A percentile compares a stretch with the other conserved stretches of the same genome.
Evolutionary conservation across 495 filamentous ascomycete genomes (phyloP).

Genomic region (Neurospora intermedia): DNA sequence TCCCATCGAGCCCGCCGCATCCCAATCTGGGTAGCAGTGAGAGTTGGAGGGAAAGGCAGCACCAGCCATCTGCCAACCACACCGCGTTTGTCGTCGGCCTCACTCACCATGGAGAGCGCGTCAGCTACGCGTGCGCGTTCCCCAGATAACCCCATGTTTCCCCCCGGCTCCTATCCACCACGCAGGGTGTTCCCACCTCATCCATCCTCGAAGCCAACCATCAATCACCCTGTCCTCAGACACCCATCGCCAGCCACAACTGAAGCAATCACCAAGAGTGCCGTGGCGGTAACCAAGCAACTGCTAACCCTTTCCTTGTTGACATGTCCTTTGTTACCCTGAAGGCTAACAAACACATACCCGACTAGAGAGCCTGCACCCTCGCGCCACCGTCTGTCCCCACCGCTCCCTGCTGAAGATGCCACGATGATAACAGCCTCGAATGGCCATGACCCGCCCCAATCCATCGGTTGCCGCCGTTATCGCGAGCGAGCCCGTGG

Average conservation of each 20-base stretch:
- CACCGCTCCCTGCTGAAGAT: background rate
- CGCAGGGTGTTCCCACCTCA: background rate
- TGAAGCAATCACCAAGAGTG: background rate
- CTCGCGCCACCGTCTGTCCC: background rate
- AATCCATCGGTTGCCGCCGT: background rate
- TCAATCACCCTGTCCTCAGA: rapidly evolving
- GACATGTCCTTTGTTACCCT: background rate
- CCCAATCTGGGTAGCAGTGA: background rate
- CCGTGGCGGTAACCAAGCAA: background rate
- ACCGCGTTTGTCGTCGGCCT: background rate
- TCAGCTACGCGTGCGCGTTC: background rate
- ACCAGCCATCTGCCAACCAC: background rate
- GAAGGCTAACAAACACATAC: background rate
- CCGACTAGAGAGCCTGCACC: background rate
- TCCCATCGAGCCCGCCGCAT: background rate
- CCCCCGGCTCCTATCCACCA: background rate
- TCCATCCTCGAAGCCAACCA: background rate
- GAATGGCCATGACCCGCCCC: background rate
- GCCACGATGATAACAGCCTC: background rate
- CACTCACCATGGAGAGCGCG: background rate
- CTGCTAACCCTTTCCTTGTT: background rate
- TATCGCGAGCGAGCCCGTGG: background rate
- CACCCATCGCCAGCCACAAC: background rate
- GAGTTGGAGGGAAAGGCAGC: background rate
- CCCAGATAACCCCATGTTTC: background rate